These are phyloP conservation scores for Fusarium abutilonis DNA, from an alignment of 2,329 filamentous ascomycete species.

Conservation along the genomic window DNA sequence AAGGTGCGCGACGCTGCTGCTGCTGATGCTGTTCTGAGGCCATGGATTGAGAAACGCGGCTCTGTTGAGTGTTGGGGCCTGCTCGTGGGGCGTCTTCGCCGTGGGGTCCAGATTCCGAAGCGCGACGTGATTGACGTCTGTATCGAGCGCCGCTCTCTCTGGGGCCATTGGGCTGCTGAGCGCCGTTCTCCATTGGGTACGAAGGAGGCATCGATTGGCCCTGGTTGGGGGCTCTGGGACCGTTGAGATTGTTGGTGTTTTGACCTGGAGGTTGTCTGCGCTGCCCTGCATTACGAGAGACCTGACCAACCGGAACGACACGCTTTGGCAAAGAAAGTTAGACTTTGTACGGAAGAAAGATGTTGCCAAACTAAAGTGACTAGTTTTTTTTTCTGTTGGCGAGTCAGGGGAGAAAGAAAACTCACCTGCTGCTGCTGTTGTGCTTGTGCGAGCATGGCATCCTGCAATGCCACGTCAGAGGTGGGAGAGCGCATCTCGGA, in stretches of 20 bases:
- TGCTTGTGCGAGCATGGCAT: slow-evolving; percentile 45
- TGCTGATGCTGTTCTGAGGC: slow-evolving; percentile 29
- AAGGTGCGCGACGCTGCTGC: slow-evolving; percentile 30
- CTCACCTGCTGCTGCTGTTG: slow-evolving; percentile 44
- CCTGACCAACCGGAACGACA: slow-evolving; percentile 43
- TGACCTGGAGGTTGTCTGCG: slow-evolving; percentile 35
- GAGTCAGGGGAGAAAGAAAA: background rate
- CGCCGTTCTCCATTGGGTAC: slow-evolving; percentile 37
- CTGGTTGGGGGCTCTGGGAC: slow-evolving; percentile 16
- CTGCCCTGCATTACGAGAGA: slow-evolving; percentile 33
- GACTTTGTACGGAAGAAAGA: slow-evolving; percentile 23
- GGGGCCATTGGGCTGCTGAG: slow-evolving; percentile 25
- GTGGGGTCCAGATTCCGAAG: slow-evolving; percentile 29
- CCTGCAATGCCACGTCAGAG: slow-evolving; percentile 45
- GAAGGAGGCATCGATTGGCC: slow-evolving; percentile 34
- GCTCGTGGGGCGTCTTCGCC: slow-evolving; percentile 25
- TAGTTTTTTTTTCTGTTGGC: background rate
- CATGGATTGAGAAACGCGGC: slow-evolving; percentile 29
- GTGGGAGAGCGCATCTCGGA: slow-evolving; percentile 41
- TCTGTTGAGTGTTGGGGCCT: slow-evolving; percentile 32
- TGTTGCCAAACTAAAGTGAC: slow-evolving; percentile 4
- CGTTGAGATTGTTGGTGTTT: slow-evolving; percentile 23
- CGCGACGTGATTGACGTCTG: slow-evolving; percentile 40
- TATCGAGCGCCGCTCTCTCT: slow-evolving; percentile 34
- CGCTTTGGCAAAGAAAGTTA: slow-evolving; percentile 37